These are phyloP conservation scores for Fusarium subglutinans DNA, from an alignment of 2,329 filamentous ascomycete species.

Conservation along the genomic window DNA sequence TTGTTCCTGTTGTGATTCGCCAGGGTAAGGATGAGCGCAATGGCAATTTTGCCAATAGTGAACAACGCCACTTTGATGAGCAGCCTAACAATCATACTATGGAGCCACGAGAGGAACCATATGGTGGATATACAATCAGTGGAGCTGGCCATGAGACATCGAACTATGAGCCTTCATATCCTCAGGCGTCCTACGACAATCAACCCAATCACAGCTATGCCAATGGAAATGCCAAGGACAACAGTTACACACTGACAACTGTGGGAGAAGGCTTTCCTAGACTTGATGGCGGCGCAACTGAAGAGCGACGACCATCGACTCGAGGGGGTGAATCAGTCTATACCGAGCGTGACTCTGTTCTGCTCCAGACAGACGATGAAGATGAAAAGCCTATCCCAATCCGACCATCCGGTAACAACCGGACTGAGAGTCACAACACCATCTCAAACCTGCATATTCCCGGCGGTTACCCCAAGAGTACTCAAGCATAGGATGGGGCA, in stretches of 20 bases:
- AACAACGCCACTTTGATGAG: constrained; percentile 8
- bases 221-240: constrained; percentile 20
- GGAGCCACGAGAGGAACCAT: constrained; percentile 9
- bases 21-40: constrained; percentile 24
- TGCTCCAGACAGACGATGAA: constrained; percentile 38
- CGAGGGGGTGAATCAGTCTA: constrained; percentile 24
- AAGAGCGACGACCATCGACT: constrained; percentile 9
- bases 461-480: constrained; percentile 67
- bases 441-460: constrained; percentile 76
- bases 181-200: constrained; percentile 11
- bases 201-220: constrained; percentile 11
- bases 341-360: constrained; percentile 35
- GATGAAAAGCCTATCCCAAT: constrained; percentile 27
- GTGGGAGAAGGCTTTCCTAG: constrained; percentile 40
- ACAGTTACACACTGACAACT: constrained; percentile 29
- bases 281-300: constrained; percentile 17
- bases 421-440: constrained; percentile 59
- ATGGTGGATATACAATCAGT: constrained; percentile 3
- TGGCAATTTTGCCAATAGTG: constrained; percentile 2
- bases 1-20: constrained; percentile 34
- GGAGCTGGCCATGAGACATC: constrained; percentile 6
- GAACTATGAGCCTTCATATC: constrained; percentile 9
- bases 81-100: constrained; percentile 16
- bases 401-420: constrained; percentile 41
- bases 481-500: constrained; percentile 58